Percentiles rank a stretch among this genome's conserved stretches.
Conservation (phyloP, 306 rosid genomes). For the Castanea crenata region DNA sequence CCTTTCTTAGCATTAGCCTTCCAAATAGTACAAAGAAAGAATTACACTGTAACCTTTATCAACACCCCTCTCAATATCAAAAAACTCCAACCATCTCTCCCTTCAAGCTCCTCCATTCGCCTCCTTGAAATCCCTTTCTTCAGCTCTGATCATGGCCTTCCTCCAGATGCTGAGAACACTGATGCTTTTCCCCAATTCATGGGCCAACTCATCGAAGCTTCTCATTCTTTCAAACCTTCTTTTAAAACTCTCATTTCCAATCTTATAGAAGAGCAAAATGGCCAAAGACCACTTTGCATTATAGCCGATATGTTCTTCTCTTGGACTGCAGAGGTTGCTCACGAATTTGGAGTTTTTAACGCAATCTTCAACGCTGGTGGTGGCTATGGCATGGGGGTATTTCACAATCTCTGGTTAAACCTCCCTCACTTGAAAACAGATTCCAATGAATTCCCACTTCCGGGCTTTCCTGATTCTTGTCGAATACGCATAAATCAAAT, state of each 20-base stretch:
- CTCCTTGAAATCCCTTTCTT: conserved; percentile 33
- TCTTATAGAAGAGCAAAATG: conserved; percentile 8
- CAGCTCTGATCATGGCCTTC: conserved; percentile 32
- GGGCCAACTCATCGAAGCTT: conserved; percentile 49
- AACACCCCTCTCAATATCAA: conserved; percentile 36
- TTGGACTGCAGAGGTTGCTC: conserved; percentile 58
- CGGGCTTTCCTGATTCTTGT: conserved; percentile 58
- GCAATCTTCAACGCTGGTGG: conserved; percentile 42
- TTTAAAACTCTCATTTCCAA: conserved; percentile 36
- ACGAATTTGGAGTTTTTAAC: conserved; percentile 47
- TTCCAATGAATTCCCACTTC: conserved; percentile 31
- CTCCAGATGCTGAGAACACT: conserved; percentile 19
- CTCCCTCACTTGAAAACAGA: conserved; percentile 47
- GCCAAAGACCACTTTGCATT: conserved; percentile 30
- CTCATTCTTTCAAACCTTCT: conserved; percentile 33
- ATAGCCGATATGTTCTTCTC: conserved; percentile 66
- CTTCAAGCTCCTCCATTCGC: not conserved
- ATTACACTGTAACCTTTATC: conserved; percentile 15
- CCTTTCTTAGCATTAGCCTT: conserved; percentile 59
- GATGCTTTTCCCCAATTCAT: conserved; percentile 27
- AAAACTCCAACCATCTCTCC: conserved; percentile 15
- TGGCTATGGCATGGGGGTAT: conserved; percentile 70
- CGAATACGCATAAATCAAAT: conserved; percentile 47
- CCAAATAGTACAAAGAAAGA: not conserved
- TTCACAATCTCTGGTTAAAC: conserved; percentile 62